Evolutionary conservation across 305 asterid species (phyloP), one percentile per base, ranked within the genome.

Genomic region (Plantago lanceolata): DNA sequence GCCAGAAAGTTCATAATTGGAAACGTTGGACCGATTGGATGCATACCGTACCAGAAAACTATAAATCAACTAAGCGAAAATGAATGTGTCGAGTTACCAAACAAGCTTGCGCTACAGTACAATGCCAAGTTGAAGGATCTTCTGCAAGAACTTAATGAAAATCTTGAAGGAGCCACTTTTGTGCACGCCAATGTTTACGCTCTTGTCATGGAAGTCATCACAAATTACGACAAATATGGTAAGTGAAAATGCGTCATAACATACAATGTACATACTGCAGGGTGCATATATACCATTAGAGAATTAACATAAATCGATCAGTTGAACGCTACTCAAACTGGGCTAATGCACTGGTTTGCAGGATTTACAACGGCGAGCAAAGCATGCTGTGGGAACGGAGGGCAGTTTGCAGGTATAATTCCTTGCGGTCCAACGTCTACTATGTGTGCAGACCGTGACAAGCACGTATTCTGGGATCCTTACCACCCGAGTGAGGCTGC

Each of bases 401-500:
- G 98, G 16, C 96, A 92, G 57, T 83, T 85, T 49, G 93, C 98
- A 0, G 96, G 96, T 6, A 85, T 92, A 19, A 68, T 92, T 17
- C 98, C 98, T 2, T 92, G 98, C 28, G 96, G 98, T 6, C 95
- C 92, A 8, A 75, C 93, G 0, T 90, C 98, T 3, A 86, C 82
- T 64, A 66, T 92, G 84, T 89, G 98, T 70, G 54, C 85, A 3
- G 87, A 89, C 60, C 77, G 95, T 1, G 75, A 68, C 48, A 87
- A 87, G 66, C 89, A 86, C 70, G 88, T 91, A 5, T 91, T 91
- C 31, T 86, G 98, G 98, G 98, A 91, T 67, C 94, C 94, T 51
- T 91, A 91, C 71, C 98, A 91, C 62, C 98, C 98, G 0, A 91
- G 95, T 50, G 95, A 91, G 67, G 98, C 98, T 17, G 87, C 98